These are phyloP conservation scores for Fusarium burgessii DNA, from an alignment of 2,329 filamentous ascomycete genomes.

Conservation along the genomic window DNA sequence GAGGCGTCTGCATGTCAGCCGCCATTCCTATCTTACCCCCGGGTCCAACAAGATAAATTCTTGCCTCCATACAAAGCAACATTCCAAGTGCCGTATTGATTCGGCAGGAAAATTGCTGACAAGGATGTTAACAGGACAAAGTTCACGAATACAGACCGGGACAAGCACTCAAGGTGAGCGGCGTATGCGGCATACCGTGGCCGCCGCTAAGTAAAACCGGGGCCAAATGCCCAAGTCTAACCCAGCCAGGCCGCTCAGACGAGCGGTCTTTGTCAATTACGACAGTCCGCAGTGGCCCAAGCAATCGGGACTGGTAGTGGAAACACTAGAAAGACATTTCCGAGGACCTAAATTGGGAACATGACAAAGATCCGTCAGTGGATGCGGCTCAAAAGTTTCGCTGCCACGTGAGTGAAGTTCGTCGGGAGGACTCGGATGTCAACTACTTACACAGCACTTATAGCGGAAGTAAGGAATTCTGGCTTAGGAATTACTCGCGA, in stretches of 20 bases:
- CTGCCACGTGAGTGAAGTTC: constrained; percentile 37
- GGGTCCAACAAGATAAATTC: constrained; percentile 2
- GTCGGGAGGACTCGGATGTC: constrained; percentile 43
- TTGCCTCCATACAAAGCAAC: constrained; percentile 11
- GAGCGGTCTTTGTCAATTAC: constrained; percentile 19
- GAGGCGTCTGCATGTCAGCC: constrained; percentile 15
- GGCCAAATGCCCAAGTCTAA: constrained; percentile 1
- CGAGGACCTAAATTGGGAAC: constrained; percentile 16
- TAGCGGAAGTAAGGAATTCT: neutral
- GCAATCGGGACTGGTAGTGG: constrained; percentile 2
- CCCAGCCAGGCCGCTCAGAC: constrained; percentile 15
- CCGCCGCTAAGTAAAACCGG: constrained; percentile 5
- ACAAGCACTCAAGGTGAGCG: constrained; percentile 31
- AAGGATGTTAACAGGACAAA: constrained; percentile 16
- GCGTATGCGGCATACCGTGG: constrained; percentile 27
- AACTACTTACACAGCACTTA: neutral
- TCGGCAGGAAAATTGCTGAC: constrained; percentile 21
- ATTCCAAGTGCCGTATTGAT: constrained; percentile 8
- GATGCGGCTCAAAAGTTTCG: constrained; percentile 28
- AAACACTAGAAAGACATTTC: constrained; percentile 20
- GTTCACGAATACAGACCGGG: constrained; percentile 44
- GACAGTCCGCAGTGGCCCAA: constrained; percentile 11
- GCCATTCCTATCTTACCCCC: constrained; percentile 8
- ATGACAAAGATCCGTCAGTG: constrained; percentile 5
- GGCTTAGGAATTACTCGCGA: constrained; percentile 9